Conservation (phyloP, 2,329 filamentous ascomycete genomes). For the Akanthomyces uredinophilus region DNA sequence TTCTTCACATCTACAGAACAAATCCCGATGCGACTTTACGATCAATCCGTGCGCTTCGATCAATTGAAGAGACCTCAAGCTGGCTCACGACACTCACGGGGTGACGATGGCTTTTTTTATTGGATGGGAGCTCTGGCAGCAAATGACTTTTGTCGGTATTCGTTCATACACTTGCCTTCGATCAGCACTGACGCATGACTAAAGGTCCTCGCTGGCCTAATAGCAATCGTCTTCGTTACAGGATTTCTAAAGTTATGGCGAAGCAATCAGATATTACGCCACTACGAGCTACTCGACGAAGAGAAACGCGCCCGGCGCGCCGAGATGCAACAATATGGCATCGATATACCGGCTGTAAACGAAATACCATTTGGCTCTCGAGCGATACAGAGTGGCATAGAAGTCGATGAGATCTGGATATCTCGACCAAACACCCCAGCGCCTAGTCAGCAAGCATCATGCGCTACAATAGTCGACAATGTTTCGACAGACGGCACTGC, state of each 20-base stretch:
- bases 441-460: slow-evolving; percentile 21
- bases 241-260: slow-evolving; percentile 65
- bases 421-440: slow-evolving; percentile 45
- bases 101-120: slow-evolving; percentile 51
- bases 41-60: background rate
- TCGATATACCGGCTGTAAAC: slow-evolving; percentile 34
- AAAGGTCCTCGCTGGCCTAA: slow-evolving; percentile 67
- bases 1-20: background rate
- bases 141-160: slow-evolving; percentile 77
- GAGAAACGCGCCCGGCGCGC: slow-evolving; percentile 52
- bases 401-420: slow-evolving; percentile 82
- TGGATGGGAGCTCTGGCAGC: slow-evolving; percentile 77
- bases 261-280: slow-evolving; percentile 50
- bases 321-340: slow-evolving; percentile 52
- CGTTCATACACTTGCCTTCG: background rate
- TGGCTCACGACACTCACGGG: slow-evolving; percentile 29
- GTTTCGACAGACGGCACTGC: background rate
- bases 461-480: slow-evolving; percentile 21
- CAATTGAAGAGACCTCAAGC: background rate
- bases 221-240: slow-evolving; percentile 62
- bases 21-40: background rate
- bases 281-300: slow-evolving; percentile 60
- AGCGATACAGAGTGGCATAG: slow-evolving; percentile 75
- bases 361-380: slow-evolving; percentile 82
- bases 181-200: background rate